Percentiles rank a stretch among this genome's conserved stretches.
Conservation (phyloP, 179 eudicot species). For the Vitellaria paradoxa region DNA sequence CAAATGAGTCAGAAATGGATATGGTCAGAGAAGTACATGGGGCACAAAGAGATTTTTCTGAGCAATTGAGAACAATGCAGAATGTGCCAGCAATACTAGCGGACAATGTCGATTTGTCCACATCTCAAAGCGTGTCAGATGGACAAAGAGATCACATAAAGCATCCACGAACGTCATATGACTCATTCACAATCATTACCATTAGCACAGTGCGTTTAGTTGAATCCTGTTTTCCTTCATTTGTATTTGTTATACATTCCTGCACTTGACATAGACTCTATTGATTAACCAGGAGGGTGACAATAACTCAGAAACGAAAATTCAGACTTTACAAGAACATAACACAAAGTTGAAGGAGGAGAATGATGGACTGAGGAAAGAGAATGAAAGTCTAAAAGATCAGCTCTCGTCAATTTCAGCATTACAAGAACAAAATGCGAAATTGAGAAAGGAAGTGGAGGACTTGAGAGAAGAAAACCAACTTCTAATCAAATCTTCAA, state of each 20-base stretch:
- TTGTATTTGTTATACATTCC: neutral
- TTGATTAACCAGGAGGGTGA: slow-evolving; percentile 18
- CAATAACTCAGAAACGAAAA: neutral
- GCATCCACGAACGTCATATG: slow-evolving; percentile 8
- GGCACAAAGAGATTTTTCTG: slow-evolving; percentile 9
- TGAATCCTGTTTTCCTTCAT: neutral
- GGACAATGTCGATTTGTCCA: slow-evolving; percentile 23
- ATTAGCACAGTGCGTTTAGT: slow-evolving; percentile 20
- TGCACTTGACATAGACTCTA: slow-evolving; percentile 3
- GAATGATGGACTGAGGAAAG: slow-evolving; percentile 27
- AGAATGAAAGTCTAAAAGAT: slow-evolving; percentile 25
- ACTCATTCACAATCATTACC: slow-evolving; percentile 10
- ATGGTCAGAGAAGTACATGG: slow-evolving; percentile 1
- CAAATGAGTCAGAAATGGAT: slow-evolving; percentile 7
- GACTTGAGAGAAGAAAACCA: slow-evolving; percentile 36
- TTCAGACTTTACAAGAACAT: slow-evolving; percentile 9
- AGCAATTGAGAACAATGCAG: slow-evolving; percentile 19
- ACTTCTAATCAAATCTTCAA: neutral
- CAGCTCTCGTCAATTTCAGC: slow-evolving; percentile 15
- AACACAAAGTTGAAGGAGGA: slow-evolving; percentile 22
- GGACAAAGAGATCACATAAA: slow-evolving; percentile 19
- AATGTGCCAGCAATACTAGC: slow-evolving; percentile 25
- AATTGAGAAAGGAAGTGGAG: slow-evolving; percentile 36
- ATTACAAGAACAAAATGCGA: slow-evolving; percentile 19
- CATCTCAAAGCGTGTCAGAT: slow-evolving; percentile 18